These are phyloP conservation scores for Salvia sclarea DNA, from an alignment of 305 asterid genomes.

Conservation along the genomic window DNA sequence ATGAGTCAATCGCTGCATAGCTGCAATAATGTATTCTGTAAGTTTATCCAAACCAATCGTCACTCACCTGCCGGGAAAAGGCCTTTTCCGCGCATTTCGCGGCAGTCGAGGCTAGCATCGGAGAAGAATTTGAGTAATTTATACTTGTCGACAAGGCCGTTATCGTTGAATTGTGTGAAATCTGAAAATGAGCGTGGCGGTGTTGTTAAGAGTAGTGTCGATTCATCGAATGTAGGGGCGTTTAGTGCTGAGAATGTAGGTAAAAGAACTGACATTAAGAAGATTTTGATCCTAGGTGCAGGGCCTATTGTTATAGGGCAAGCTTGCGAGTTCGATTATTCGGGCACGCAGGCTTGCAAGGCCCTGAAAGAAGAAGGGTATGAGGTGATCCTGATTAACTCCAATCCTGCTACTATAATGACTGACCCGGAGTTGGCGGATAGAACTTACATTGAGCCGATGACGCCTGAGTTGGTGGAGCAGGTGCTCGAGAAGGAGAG, in stretches of 20 bases:
- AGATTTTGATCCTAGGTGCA: conserved; percentile 89
- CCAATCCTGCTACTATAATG: conserved; percentile 98
- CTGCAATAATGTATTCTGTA: conserved; percentile 43
- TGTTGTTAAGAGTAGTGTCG: conserved; percentile 30
- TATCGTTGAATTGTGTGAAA: conserved; percentile 41
- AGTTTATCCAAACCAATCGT: conserved; percentile 43
- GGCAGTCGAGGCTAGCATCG: conserved; percentile 26
- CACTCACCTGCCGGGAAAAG: conserved; percentile 37
- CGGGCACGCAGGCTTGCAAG: conserved; percentile 97
- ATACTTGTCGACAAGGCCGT: conserved; percentile 38
- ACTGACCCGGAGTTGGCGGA: conserved; percentile 90
- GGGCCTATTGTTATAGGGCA: conserved; percentile 98
- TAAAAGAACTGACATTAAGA: conserved; percentile 87
- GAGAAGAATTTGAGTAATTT: conserved; percentile 29
- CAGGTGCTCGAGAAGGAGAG: conserved; percentile 92
- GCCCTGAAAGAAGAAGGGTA: conserved; percentile 98
- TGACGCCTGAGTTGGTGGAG: conserved; percentile 93
- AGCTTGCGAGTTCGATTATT: conserved; percentile 95
- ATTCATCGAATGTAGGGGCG: conserved; percentile 36
- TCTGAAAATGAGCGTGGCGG: conserved; percentile 37
- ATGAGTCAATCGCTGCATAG: conserved; percentile 46
- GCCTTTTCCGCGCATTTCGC: conserved; percentile 38
- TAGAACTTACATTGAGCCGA: conserved; percentile 94
- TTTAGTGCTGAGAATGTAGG: conserved; percentile 41
- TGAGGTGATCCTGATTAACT: conserved; percentile 80